phyloP scores from a whole-genome alignment of 371 early-diverging fungal species.

The Rhizopus delemar region DNA sequence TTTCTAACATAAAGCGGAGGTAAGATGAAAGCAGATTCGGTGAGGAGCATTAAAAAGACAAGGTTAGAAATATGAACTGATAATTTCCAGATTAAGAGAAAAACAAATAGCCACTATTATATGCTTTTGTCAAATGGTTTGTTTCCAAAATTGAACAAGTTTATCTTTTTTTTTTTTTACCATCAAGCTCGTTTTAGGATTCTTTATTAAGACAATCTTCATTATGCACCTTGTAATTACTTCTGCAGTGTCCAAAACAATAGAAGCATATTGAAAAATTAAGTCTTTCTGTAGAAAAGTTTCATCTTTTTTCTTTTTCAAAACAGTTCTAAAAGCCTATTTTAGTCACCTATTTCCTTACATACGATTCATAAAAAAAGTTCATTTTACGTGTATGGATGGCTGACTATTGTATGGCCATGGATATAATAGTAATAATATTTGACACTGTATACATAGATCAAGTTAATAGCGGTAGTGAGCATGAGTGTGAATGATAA shows the following conservation, averaged over 20 bases:
- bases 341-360: background rate
- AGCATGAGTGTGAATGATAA: conserved; percentile 27
- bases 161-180: conserved; percentile 9
- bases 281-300: background rate
- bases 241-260: conserved; percentile 27
- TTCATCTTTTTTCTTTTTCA: too few species aligned
- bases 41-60: conserved; percentile 15
- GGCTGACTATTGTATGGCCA: background rate
- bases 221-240: conserved; percentile 26
- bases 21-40: conserved; percentile 28
- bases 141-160: background rate
- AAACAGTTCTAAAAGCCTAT: too few species aligned
- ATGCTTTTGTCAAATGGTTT: background rate
- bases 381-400: conserved; percentile 13
- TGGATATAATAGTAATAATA: conserved; percentile 4
- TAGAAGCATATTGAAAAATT: conserved; percentile 24
- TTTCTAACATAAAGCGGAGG: conserved; percentile 37
- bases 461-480: conserved; percentile 28
- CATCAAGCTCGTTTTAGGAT: conserved; percentile 32
- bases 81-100: conserved; percentile 29
- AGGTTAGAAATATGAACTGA: conserved; percentile 32
- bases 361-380: background rate
- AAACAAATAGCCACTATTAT: conserved; percentile 32
- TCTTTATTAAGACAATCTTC: conserved; percentile 34
- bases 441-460: conserved; percentile 29